Conservation (phyloP, 2,329 filamentous ascomycete species). For the Ceratocystis alfenasii region DNA sequence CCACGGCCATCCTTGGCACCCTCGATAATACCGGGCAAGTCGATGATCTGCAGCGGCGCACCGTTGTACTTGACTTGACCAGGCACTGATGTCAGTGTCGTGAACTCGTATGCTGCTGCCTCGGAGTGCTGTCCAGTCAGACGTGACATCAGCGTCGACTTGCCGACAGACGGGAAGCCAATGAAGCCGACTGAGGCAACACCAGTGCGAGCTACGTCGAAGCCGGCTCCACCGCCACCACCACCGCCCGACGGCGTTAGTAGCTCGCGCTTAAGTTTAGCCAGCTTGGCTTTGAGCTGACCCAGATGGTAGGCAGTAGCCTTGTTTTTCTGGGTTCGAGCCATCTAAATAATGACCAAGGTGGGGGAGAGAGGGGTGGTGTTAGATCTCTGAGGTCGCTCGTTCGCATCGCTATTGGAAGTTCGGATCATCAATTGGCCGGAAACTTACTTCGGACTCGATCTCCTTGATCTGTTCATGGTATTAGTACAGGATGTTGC, state of each 20-base stretch:
- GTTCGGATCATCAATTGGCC: not conserved
- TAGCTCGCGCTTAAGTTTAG: conserved; percentile 92
- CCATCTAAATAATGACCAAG: conserved; percentile 52
- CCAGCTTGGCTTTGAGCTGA: conserved; percentile 95
- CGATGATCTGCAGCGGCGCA: conserved; percentile 94
- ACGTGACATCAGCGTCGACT: conserved; percentile 92
- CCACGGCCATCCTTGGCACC: conserved; percentile 97
- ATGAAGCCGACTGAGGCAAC: conserved; percentile 97
- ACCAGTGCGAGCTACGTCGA: conserved; percentile 95
- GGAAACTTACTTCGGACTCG: conserved; percentile 68
- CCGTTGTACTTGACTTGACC: conserved; percentile 95
- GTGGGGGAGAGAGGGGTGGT: conserved; percentile 16
- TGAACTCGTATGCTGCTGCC: conserved; percentile 96
- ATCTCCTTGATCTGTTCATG: conserved; percentile 75
- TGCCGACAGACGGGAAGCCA: conserved; percentile 94
- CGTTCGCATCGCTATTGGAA: not conserved
- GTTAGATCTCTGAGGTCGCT: conserved; percentile 17
- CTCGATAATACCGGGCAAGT: conserved; percentile 96
- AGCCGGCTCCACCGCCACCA: conserved; percentile 74
- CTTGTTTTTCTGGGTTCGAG: conserved; percentile 95
- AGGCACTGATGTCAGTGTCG: conserved; percentile 90
- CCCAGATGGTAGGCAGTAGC: conserved; percentile 86
- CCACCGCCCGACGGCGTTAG: conserved; percentile 75
- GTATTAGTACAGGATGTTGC: conserved; percentile 8
- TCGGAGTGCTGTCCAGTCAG: conserved; percentile 96